Evolutionary conservation across 257 asterid genomes (phyloP), one percentile per base, ranked within the genome.

Genomic region (Misopates orontium): DNA sequence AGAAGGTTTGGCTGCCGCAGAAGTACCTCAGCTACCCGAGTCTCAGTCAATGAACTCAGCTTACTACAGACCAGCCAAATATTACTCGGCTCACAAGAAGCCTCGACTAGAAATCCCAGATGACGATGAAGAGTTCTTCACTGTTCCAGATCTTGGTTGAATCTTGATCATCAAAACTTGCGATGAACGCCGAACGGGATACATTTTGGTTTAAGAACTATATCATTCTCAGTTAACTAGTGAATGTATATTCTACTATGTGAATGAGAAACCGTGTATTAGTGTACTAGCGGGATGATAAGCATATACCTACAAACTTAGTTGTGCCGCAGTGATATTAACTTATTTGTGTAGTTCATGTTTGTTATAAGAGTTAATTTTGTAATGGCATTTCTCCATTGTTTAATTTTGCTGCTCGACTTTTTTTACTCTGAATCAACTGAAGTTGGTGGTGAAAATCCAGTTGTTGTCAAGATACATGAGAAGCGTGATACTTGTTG

Each of bases 121-220:
- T 16, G 98, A 87, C 0, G 91, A 83, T 5, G 95, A 90, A 23
- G 99, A 87, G 78, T 81, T 60, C 24, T 88, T 90, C 82, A 86
- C 89, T 0, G 96, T 93, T 40, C 99, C 99, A 51, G 96, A 93
- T 84, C 96, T 93, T 72, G 96, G 97, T 70, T 90, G 80, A 87
- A 58, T 69, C 45, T 44, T 28, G 40, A 25, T 45, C 8, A 24
- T 67, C 53, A 5, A 16, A 23, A 36, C 31, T 61, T 48, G 62
- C 28, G 19, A 14, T 45, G 17, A 28, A 28, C 7, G n/a, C n/a
- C n/a, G n/a, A n/a, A n/a, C n/a, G n/a, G 36, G 36, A 28, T 28
- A 28, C 28, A 21, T 23, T 24, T 20, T 25, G 56, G 42, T 36
- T 54, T 51, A n/a, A 21, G 24, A 22, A 42, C 8, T 17, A 58